Conservation (phyloP, 2,329 filamentous ascomycete genomes). For the Arthrinium puccinioides region DNA sequence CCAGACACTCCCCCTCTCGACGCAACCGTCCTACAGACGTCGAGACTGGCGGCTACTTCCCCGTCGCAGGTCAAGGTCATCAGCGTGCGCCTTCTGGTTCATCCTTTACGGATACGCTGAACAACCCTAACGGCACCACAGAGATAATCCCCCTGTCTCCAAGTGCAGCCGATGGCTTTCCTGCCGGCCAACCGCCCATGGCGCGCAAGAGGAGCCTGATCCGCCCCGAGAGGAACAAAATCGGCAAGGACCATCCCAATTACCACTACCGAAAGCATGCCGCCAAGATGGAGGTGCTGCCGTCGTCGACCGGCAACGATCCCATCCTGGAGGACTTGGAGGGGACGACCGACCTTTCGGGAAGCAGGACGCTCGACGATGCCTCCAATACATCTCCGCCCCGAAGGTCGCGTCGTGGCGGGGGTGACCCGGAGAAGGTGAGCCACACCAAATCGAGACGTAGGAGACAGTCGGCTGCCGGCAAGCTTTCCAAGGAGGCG, state of each 20-base stretch:
- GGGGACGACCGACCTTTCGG: slow-evolving; percentile 50
- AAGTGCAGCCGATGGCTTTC: slow-evolving; percentile 25
- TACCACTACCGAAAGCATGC: slow-evolving; percentile 96
- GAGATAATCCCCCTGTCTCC: slow-evolving; percentile 50
- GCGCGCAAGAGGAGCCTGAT: slow-evolving; percentile 81
- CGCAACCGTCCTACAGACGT: slow-evolving; percentile 60
- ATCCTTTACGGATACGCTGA: slow-evolving; percentile 52
- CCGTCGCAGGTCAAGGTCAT: slow-evolving; percentile 34
- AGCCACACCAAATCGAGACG: slow-evolving; percentile 27
- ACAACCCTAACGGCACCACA: slow-evolving; percentile 45
- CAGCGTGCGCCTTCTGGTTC: slow-evolving; percentile 49
- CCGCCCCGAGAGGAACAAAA: slow-evolving; percentile 77
- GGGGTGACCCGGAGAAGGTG: slow-evolving; percentile 30
- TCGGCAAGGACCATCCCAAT: slow-evolving; percentile 83
- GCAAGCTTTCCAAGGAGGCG: slow-evolving; percentile 56
- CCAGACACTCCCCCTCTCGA: slow-evolving; percentile 51
- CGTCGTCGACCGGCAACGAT: slow-evolving; percentile 89
- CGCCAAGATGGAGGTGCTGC: slow-evolving; percentile 81
- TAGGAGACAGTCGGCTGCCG: slow-evolving; percentile 37
- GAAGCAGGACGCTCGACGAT: slow-evolving; percentile 36
- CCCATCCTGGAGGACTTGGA: slow-evolving; percentile 76
- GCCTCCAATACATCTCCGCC: slow-evolving; percentile 36
- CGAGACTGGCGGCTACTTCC: slow-evolving; percentile 53
- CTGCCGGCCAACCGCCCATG: slow-evolving; percentile 23
- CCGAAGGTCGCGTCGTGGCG: slow-evolving; percentile 25